These are phyloP conservation scores for Amphibolis antarctica DNA, from an alignment of 106 monocot genomes.

Conservation along the genomic window DNA sequence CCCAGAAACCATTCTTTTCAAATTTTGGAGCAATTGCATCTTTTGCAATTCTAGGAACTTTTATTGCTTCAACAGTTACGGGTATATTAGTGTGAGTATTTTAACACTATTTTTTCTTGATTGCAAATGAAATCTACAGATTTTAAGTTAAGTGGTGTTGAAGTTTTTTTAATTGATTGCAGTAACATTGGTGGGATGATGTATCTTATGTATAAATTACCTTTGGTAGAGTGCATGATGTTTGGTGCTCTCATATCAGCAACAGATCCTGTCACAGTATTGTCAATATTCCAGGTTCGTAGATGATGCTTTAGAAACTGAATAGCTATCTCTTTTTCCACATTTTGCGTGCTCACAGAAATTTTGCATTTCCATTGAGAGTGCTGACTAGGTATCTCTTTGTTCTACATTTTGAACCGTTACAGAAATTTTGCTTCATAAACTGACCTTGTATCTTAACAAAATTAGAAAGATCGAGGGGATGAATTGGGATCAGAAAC, in stretches of 20 bases:
- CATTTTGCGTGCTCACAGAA: too few species aligned
- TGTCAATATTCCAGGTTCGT: constrained; percentile 91
- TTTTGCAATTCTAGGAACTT: constrained; percentile 92
- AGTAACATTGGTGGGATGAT: constrained; percentile 88
- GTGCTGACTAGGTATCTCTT: too few species aligned
- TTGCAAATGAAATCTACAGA: not conserved
- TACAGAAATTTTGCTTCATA: too few species aligned
- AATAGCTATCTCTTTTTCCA: too few species aligned
- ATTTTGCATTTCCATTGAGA: too few species aligned
- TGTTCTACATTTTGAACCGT: too few species aligned
- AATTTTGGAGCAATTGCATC: constrained; percentile 97
- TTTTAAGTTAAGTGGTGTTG: not conserved
- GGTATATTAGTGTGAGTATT: constrained; percentile 84
- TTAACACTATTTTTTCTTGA: not conserved
- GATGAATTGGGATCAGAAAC: too few species aligned
- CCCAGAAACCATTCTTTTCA: constrained; percentile 98
- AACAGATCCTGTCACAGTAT: constrained; percentile 97
- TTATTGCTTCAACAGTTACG: constrained; percentile 82
- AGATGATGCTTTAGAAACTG: not conserved
- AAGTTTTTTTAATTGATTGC: constrained; percentile 18
- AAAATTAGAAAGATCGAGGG: too few species aligned
- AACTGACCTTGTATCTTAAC: too few species aligned
- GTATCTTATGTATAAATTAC: constrained; percentile 85
- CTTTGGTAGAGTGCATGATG: constrained; percentile 92
- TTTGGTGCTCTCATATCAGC: constrained; percentile 99